These are phyloP conservation scores for Colletotrichum aenigma DNA, from an alignment of 2,329 filamentous ascomycete species.

Conservation along the genomic window DNA sequence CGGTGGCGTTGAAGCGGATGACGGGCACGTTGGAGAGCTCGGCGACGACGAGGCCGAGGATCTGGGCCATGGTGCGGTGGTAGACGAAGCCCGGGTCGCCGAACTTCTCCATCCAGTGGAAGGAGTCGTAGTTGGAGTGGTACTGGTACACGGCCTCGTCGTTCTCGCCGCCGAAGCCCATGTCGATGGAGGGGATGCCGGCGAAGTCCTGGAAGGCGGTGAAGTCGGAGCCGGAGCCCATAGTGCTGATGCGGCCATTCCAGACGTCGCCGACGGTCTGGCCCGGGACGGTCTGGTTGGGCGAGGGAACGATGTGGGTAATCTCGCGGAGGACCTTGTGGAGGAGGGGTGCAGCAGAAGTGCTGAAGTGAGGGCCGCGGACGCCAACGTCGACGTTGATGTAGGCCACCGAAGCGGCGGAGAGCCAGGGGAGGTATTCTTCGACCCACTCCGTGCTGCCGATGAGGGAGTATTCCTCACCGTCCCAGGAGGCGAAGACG, in stretches of 20 bases:
- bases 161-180: conserved; percentile 56
- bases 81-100: conserved; percentile 74
- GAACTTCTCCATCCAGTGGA: conserved; percentile 84
- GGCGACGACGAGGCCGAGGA: conserved; percentile 66
- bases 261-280: conserved; percentile 77
- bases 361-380: conserved; percentile 65
- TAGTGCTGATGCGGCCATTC: conserved; percentile 64
- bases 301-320: conserved; percentile 66
- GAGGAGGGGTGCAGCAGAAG: conserved; percentile 75
- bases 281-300: conserved; percentile 75
- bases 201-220: conserved; percentile 77
- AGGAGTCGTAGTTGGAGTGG: conserved; percentile 91
- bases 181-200: conserved; percentile 68
- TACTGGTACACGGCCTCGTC: conserved; percentile 74
- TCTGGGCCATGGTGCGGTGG: conserved; percentile 68
- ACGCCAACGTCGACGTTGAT: conserved; percentile 84
- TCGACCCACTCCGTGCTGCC: conserved; percentile 95
- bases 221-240: conserved; percentile 77
- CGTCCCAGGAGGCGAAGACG: conserved; percentile 85
- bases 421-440: conserved; percentile 83
- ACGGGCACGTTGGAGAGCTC: conserved; percentile 66
- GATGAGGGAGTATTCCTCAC: conserved; percentile 84
- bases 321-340: conserved; percentile 74
- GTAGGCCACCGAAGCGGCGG: conserved; percentile 76
- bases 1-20: conserved; percentile 66